Percentiles rank a stretch among this genome's conserved stretches.
Evolutionary conservation across 768 basidiomycete genomes (phyloP).

Genomic region (Favolaschia claudopus): DNA sequence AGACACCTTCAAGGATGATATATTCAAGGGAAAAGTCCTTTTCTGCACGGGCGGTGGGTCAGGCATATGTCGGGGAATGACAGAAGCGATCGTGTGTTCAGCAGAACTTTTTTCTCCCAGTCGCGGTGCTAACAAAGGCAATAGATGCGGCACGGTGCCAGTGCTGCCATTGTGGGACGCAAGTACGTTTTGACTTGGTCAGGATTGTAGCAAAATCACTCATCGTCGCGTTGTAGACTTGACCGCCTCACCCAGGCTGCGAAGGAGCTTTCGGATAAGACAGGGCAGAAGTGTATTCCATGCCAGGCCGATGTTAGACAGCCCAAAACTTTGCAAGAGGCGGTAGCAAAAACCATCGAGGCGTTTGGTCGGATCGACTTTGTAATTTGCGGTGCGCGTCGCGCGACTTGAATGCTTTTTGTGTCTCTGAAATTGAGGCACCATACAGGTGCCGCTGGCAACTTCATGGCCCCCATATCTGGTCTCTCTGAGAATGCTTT

Average conservation of each 20-base stretch:
- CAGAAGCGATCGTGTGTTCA: conserved; percentile 74
- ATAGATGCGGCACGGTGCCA: conserved; percentile 86
- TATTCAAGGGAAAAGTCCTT: conserved; percentile 91
- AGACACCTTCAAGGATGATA: conserved; percentile 73
- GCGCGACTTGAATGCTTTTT: background rate
- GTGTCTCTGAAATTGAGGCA: background rate
- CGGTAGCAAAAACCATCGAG: conserved; percentile 77
- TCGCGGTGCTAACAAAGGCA: background rate
- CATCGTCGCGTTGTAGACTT: conserved; percentile 56
- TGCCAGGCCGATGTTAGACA: conserved; percentile 85
- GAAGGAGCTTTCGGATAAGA: conserved; percentile 69
- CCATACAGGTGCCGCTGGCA: conserved; percentile 86
- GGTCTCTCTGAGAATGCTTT: conserved; percentile 90
- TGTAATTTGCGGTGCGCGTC: conserved; percentile 83
- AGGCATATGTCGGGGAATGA: conserved; percentile 93
- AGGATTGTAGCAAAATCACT: conserved; percentile 3
- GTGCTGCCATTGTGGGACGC: conserved; percentile 84
- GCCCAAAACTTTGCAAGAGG: conserved; percentile 72
- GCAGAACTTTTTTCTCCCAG: background rate
- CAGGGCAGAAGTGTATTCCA: conserved; percentile 76
- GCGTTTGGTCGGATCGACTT: conserved; percentile 91
- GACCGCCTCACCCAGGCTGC: conserved; percentile 77
- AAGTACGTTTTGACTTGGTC: conserved; percentile 60
- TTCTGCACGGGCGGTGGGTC: conserved; percentile 93
- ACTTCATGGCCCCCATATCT: conserved; percentile 90